Evolutionary conservation across 2,329 filamentous ascomycete species (phyloP), one percentile per base, ranked within the genome.

Genomic region (Colletotrichum tanaceti): DNA sequence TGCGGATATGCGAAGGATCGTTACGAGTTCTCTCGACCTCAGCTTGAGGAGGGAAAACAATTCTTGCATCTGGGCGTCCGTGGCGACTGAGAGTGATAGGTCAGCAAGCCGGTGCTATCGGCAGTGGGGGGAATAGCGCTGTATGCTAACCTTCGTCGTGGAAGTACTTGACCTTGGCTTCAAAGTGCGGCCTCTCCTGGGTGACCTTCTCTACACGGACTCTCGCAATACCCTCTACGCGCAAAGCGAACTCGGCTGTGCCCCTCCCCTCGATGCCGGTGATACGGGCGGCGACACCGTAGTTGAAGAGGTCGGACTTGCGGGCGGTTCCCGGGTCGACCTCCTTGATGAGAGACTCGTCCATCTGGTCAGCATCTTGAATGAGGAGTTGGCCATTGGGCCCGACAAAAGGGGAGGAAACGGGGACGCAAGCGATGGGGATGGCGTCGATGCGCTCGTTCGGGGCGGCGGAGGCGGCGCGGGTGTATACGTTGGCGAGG

Each of bases 351-450:
- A 78, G 76, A 16, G 79, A 74, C 20, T 73, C 74, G 72, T 85
- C 83, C 71, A 84, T 84, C 47, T 84, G 81, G 28, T 87, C 86
- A 46, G 86, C 87, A 75, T 90, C 86, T 62, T 91, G 88, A 63
- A 97, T 87, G 72, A 97, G 84, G 65, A 89, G 87, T 79, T 94
- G 90, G 52, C 94, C 94, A 75, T 93, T 89, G 35, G 86, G 85
- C 66, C 89, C 90, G 32, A 97, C 85, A 28, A 90, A 86, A 4
- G 91, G 90, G 58, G 93, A 96, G 71, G 86, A 90, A 69, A 98
- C 84, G 22, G 96, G 96, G 63, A 98, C 90, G 78, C 95, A 98
- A 61, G 92, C 93, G 72, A 98, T 90, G 10, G 92, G 90, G 73
- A 97, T 89, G 72, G 85, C 84, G 73, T 90, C 87, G 75, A 90